Percentiles rank a stretch among this genome's conserved stretches.
These are phyloP conservation scores for Talaromyces ruber DNA, from an alignment of 495 filamentous ascomycete genomes.

Conservation along the genomic window DNA sequence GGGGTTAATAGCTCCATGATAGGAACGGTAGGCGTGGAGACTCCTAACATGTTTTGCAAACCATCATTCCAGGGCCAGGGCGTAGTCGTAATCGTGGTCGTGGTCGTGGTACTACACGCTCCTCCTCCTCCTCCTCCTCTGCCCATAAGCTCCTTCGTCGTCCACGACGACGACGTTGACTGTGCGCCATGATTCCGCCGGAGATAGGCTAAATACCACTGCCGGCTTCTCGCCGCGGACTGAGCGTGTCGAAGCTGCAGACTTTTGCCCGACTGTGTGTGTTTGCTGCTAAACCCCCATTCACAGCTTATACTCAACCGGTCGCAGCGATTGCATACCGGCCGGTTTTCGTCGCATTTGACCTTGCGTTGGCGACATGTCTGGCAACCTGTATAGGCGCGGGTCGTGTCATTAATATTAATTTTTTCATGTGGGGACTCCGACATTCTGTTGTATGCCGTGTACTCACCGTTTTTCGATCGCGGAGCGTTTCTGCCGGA, in stretches of 20 bases:
- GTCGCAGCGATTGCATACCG: slow-evolving; percentile 37
- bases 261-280: slow-evolving; percentile 10
- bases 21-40: slow-evolving; percentile 17
- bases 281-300: slow-evolving; percentile 29
- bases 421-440: background rate
- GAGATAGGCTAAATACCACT: background rate
- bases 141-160: slow-evolving; percentile 5
- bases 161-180: slow-evolving; percentile 10
- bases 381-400: slow-evolving; percentile 27
- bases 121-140: slow-evolving; percentile 1
- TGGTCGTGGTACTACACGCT: slow-evolving; percentile 5
- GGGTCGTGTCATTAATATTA: background rate
- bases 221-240: slow-evolving; percentile 12
- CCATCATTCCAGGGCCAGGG: slow-evolving; percentile 6
- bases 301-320: slow-evolving; percentile 18
- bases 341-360: slow-evolving; percentile 46
- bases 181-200: background rate
- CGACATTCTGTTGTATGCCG: background rate
- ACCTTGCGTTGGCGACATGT: slow-evolving; percentile 49
- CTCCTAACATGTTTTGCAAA: background rate
- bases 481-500: slow-evolving; percentile 37
- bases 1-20: background rate
- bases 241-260: slow-evolving; percentile 24
- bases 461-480: slow-evolving; percentile 32
- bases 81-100: background rate